Conservation (phyloP, 768 basidiomycete genomes). For the Coprinopsis marcescibilis region DNA sequence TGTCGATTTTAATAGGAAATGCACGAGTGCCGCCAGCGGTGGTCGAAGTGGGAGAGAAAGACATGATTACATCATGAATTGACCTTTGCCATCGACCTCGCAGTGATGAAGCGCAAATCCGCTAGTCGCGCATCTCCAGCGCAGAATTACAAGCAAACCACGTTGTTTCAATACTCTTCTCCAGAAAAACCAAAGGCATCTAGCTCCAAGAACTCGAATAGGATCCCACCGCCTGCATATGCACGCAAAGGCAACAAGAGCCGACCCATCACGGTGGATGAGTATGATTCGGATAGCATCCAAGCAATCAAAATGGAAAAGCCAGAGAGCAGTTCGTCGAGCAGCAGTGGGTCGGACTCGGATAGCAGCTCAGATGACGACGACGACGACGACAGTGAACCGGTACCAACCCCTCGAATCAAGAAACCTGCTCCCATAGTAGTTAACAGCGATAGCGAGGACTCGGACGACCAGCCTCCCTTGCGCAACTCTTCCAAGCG, state of each 20-base stretch:
- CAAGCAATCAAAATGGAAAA: conserved; percentile 48
- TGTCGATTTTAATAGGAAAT: conserved; percentile 16
- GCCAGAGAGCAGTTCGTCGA: conserved; percentile 10
- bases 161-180: conserved; percentile 28
- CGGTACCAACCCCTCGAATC: conserved; percentile 7
- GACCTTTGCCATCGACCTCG: too few relatives aligned
- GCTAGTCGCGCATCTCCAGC: too few relatives aligned
- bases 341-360: conserved; percentile 8
- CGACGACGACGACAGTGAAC: conserved; percentile 9
- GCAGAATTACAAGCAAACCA: conserved; percentile 35
- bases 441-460: conserved; percentile 12
- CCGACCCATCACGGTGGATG: background rate
- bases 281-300: conserved; percentile 29
- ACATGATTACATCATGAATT: conserved; percentile 1
- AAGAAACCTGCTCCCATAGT: conserved; percentile 10
- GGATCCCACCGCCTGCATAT: background rate
- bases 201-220: too few relatives aligned
- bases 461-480: background rate
- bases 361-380: background rate
- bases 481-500: too few relatives aligned
- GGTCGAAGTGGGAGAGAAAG: background rate
- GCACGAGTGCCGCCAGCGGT: conserved; percentile 1
- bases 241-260: conserved; percentile 4
- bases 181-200: conserved; percentile 10
- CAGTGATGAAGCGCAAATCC: background rate